Evolutionary conservation across 163 green algal genomes (phyloP), one percentile per base, ranked within the genome.

Genomic region (Trebouxiophyceae sp.): DNA sequence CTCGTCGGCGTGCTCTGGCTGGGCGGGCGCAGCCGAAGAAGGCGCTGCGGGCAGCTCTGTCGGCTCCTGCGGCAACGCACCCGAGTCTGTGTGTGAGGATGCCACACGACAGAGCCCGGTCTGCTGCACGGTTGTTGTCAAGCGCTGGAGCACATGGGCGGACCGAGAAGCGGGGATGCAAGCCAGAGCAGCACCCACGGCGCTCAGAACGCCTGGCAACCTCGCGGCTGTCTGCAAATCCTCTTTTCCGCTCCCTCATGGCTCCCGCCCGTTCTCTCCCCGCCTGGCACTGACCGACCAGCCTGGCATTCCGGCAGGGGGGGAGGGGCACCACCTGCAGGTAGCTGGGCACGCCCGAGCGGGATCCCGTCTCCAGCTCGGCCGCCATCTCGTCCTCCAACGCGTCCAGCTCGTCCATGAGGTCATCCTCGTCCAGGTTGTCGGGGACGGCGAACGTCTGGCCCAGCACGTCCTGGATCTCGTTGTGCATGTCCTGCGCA

Each of bases 341-440:
- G 79, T 97, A 96, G 5, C 78, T 88, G 5, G 90, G 90, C 54
- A 84, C 74, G 3, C 33, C 73, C 26, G 67, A 57, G 19, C 22
- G 62, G 32, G 66, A 73, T n/a, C 57, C 69, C 32, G 73, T 75
- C 5, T 82, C 79, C 5, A 60, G 47, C 69, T 96, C 86, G 26
- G 82, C 56, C 1, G 77, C 74, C 70, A 95, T 64, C 67, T 97
- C 91, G 28, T 89, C 89, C 69, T 97, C 91, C 63, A 97, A 72
- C 12, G 86, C 93, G 62, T 98, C 93, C 65, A 99, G 78, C 81
- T 99, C 93, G 2, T 80, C 89, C 87, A 96, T 91, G 16, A 96
- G 73, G 65, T 96, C 88, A 27, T 73, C 69, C 83, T 99, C 93
- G 70, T 98, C 93, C 45, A 99, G 82, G 54, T 97, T 91, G n/a